Conservation (phyloP, 2,329 filamentous ascomycete genomes). For the Arthrobotrys sinensis region DNA sequence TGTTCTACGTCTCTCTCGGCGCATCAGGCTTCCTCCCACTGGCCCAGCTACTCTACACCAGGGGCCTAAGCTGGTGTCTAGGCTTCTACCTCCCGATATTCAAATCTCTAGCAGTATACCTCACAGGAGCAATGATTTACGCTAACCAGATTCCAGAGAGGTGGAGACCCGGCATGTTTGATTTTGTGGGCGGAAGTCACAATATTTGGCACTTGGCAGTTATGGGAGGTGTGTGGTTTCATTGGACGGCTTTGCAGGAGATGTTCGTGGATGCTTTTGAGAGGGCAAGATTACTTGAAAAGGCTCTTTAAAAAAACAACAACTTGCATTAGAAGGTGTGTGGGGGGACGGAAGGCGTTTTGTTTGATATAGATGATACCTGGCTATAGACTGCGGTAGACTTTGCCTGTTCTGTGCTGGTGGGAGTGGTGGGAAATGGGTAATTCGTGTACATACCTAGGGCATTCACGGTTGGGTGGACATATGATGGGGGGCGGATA, state of each 20-base stretch:
- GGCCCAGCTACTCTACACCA: conserved; percentile 83
- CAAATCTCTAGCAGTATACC: conserved; percentile 89
- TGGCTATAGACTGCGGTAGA: conserved; percentile 23
- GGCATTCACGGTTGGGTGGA: conserved; percentile 1
- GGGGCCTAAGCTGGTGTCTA: conserved; percentile 83
- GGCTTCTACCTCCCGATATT: conserved; percentile 90
- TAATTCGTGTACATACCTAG: conserved; percentile 27
- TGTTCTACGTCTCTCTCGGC: conserved; percentile 90
- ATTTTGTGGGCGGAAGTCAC: conserved; percentile 94
- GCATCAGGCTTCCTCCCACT: conserved; percentile 91
- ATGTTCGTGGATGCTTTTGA: conserved; percentile 87
- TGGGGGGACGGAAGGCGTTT: background rate
- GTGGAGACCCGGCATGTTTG: conserved; percentile 92
- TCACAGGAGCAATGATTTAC: conserved; percentile 87
- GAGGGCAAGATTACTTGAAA: conserved; percentile 72
- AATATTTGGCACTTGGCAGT: conserved; percentile 98
- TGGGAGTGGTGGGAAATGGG: background rate
- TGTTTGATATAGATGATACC: background rate
- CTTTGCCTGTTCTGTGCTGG: background rate
- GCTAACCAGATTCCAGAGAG: conserved; percentile 92
- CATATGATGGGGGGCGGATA: background rate
- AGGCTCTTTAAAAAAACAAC: background rate
- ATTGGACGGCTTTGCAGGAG: conserved; percentile 95
- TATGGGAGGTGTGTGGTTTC: conserved; percentile 94
- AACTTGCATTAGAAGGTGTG: background rate